Conservation (phyloP, 352 stramenopile genomes). For the Phytophthora citricola region DNA sequence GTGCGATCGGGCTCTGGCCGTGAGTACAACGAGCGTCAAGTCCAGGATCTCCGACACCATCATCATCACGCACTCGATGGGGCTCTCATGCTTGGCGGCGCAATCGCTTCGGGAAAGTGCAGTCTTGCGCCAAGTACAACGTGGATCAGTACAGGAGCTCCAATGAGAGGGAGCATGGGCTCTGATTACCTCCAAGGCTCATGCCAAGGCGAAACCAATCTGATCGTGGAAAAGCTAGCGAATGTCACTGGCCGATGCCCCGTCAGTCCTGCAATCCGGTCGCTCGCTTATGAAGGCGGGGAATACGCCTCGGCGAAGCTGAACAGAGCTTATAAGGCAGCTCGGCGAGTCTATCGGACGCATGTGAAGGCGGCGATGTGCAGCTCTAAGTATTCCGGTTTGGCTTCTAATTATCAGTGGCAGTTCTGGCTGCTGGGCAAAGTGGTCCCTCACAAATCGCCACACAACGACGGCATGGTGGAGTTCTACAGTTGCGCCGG, state of each 20-base stretch:
- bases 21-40: conserved; percentile 2
- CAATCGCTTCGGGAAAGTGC: conserved; percentile 14
- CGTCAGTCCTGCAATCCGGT: conserved; percentile 23
- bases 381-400: conserved; percentile 29
- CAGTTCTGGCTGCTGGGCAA: conserved; percentile 10
- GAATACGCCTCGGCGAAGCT: conserved; percentile 22
- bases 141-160: conserved; percentile 34
- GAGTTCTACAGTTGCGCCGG: conserved; percentile 48
- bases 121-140: conserved; percentile 20
- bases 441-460: conserved; percentile 36
- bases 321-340: conserved; percentile 31
- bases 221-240: conserved; percentile 27
- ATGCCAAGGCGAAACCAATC: conserved; percentile 29
- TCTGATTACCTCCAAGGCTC: conserved; percentile 38
- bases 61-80: conserved; percentile 46
- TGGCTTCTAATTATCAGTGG: conserved; percentile 33
- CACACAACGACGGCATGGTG: conserved; percentile 36
- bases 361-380: conserved; percentile 28
- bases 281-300: conserved; percentile 38
- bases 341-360: conserved; percentile 28
- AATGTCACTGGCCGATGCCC: conserved; percentile 19
- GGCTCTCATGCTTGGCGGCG: conserved; percentile 3
- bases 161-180: conserved; percentile 44
- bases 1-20: conserved; percentile 9
- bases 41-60: conserved; percentile 28